Percentiles rank a stretch among this genome's conserved stretches.
Evolutionary conservation across 148 eudicot species (phyloP).

Genomic region (Diospyros kaki): DNA sequence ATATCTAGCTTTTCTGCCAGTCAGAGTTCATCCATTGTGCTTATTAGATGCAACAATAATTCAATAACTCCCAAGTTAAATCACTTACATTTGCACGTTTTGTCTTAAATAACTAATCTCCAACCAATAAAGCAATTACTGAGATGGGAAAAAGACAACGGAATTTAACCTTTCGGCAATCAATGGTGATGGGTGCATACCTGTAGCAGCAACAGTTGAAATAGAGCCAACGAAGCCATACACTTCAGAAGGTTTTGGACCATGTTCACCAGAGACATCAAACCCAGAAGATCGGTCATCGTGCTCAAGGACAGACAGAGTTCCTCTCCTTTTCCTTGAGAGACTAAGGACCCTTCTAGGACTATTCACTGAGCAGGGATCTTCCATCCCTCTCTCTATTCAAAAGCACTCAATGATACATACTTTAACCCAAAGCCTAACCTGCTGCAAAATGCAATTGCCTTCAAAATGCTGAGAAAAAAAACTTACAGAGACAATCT

Average conservation of each 20-base stretch:
- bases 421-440: no score
- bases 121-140: neutral
- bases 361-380: conserved; percentile 63
- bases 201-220: conserved; percentile 77
- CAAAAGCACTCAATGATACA: no score
- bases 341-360: conserved; percentile 80
- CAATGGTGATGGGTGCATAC: conserved; percentile 22
- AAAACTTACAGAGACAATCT: no score
- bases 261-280: conserved; percentile 76
- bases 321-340: conserved; percentile 60
- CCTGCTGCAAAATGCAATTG: no score
- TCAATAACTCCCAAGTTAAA: neutral
- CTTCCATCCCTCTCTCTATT: conserved; percentile 35
- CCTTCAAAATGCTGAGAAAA: no score
- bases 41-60: neutral
- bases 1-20: neutral
- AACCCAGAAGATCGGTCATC: conserved; percentile 48
- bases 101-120: neutral
- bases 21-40: neutral
- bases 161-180: neutral
- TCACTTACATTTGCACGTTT: neutral
- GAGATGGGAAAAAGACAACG: neutral
- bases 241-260: conserved; percentile 85
- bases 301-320: conserved; percentile 37
- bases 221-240: conserved; percentile 94